These are phyloP conservation scores for Pseudogymnoascus sp. DNA, from an alignment of 2,329 filamentous ascomycete genomes.

Conservation along the genomic window DNA sequence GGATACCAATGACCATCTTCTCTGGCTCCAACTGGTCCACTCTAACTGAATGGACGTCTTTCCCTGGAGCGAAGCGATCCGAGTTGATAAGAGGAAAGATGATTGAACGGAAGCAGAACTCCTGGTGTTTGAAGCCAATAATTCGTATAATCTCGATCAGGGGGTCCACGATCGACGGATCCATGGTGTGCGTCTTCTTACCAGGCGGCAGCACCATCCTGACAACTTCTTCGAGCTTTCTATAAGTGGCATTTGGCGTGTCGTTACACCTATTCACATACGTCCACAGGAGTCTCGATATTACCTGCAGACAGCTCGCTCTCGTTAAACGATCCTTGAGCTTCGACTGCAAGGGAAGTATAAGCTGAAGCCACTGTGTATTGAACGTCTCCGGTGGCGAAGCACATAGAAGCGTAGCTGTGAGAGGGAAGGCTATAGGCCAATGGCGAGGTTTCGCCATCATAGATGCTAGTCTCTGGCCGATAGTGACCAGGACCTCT, in stretches of 20 bases:
- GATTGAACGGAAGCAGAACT: conserved; percentile 84
- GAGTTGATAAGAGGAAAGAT: conserved; percentile 95
- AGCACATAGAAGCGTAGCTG: conserved; percentile 78
- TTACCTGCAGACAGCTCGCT: conserved; percentile 75
- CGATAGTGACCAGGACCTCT: conserved; percentile 71
- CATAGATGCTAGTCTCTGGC: conserved; percentile 73
- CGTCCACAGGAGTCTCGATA: conserved; percentile 87
- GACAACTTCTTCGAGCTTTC: conserved; percentile 85
- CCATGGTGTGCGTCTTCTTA: conserved; percentile 74
- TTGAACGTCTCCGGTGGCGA: conserved; percentile 79
- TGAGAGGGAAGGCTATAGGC: conserved; percentile 79
- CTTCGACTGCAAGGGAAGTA: conserved; percentile 69
- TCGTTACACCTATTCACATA: conserved; percentile 80
- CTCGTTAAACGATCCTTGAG: conserved; percentile 77
- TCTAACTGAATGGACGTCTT: conserved; percentile 60
- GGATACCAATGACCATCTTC: conserved; percentile 93
- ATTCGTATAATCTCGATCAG: conserved; percentile 90
- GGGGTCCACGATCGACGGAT: conserved; percentile 77
- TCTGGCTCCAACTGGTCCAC: conserved; percentile 94
- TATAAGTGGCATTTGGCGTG: conserved; percentile 55
- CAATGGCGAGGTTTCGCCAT: conserved; percentile 89
- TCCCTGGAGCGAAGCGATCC: conserved; percentile 66
- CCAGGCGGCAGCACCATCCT: conserved; percentile 74
- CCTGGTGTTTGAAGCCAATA: conserved; percentile 87
- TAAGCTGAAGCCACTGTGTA: conserved; percentile 77